Base-by-base conservation (phyloP, 1,139 yeast genomes). In the Suhomyces bribrorum region DNA sequence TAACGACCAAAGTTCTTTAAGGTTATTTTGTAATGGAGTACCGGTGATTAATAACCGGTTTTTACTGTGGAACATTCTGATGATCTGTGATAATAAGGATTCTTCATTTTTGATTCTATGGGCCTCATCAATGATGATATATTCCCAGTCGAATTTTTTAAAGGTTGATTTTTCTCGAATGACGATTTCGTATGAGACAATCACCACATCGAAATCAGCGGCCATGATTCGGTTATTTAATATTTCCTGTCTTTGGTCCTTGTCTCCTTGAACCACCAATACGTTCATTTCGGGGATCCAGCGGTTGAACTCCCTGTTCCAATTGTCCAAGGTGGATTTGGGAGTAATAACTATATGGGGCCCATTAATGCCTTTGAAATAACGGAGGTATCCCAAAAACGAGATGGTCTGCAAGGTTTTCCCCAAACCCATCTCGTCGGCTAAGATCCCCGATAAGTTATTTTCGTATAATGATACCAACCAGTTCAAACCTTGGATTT, bases 341-440 rank as follows among this genome's bases (percentile, higher is more conserved):
- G 94, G 94, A 2, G 83, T 86, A 45, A 85, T 75, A 18, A 85
- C 80, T 46, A 85, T 66, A 57, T 81, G 87, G 1, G 92, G 94
- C 0, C 94, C 94, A 41, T 72, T 75, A 26, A 81, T 70, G 11
- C 74, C 64, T 49, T 73, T 77, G 37, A 78, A 62, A 53, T 79
- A 83, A 45, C 92, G 69, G 35, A 85, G 64, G 52, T 81, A 84
- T 1, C 92, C 92, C 38, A 85, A 64, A 50, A 85, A 85, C 5
- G 97, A 81, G 44, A 92, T 88, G 0, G 97, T 88, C 61, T 92
- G 98, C 44, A 92, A 71, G 1, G 98, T 92, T 59, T 92, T 92
- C 44, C 98, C 98, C 42, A 92, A 74, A 2, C 98, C 98, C 98
- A 92, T 92, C 62, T 92, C 98, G 64, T 92, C 98, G 7, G 98